Evolutionary conservation across 139 green algal genomes (phyloP).

Genomic region (Limnomonas spitsbergensis): DNA sequence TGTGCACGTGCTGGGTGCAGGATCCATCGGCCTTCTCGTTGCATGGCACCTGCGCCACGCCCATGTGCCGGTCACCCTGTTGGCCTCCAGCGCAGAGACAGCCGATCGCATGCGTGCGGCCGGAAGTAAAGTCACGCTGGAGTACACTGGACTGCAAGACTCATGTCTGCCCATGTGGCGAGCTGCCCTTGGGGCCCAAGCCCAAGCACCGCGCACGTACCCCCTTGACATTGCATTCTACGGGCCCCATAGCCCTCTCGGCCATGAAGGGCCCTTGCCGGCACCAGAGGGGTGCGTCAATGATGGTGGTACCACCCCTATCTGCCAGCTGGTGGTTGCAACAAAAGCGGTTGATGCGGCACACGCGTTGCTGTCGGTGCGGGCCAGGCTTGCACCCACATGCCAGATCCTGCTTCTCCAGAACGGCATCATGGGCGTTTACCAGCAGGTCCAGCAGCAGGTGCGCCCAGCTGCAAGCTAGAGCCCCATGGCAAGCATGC

Average conservation of each 20-base stretch:
- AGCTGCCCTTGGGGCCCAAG: no score
- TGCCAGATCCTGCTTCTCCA: slow-evolving; percentile 30
- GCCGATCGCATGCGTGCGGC: not conserved
- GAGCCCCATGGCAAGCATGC: no score
- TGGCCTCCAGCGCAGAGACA: not conserved
- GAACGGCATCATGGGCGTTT: slow-evolving; percentile 37
- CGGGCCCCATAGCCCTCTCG: no score
- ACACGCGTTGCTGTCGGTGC: slow-evolving; percentile 10
- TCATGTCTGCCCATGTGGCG: no score
- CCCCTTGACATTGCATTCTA: no score
- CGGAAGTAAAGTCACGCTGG: not conserved
- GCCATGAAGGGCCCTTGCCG: no score
- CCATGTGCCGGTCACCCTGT: slow-evolving; percentile 2
- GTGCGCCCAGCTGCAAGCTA: not conserved
- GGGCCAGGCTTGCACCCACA: not conserved
- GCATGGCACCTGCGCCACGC: slow-evolving; percentile 25
- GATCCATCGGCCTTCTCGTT: slow-evolving; percentile 33
- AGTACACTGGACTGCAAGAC: not conserved
- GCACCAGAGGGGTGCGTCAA: no score
- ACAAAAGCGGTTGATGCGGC: slow-evolving; percentile 21
- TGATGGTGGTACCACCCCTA: slow-evolving; percentile 4
- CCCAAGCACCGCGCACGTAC: no score
- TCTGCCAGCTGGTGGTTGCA: slow-evolving; percentile 4
- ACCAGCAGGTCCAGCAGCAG: not conserved
- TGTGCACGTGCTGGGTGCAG: slow-evolving; percentile 34